These are phyloP conservation scores for Alnus glutinosa DNA, from an alignment of 306 rosid species.

Conservation along the genomic window DNA sequence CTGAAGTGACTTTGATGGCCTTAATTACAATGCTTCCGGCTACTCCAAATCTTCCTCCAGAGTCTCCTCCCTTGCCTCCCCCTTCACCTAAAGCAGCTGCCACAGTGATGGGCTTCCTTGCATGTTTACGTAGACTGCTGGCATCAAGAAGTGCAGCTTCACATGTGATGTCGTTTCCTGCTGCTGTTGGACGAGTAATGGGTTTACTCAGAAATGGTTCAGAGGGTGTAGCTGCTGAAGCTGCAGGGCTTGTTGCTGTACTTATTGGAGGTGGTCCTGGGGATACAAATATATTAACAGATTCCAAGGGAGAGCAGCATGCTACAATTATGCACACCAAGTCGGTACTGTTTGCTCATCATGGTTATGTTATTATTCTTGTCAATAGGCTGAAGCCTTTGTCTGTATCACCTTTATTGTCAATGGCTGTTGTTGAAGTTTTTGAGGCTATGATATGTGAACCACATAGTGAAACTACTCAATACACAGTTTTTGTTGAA, in stretches of 20 bases:
- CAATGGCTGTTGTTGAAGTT: conserved; percentile 98
- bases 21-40: conserved; percentile 98
- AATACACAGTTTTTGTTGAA: conserved; percentile 90
- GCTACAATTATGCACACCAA: conserved; percentile 96
- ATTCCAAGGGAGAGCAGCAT: conserved; percentile 96
- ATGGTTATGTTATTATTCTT: conserved; percentile 70
- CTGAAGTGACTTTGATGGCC: conserved; percentile 98
- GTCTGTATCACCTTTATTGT: conserved; percentile 88
- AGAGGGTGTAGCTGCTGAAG: conserved; percentile 97
- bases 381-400: conserved; percentile 90
- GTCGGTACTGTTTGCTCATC: conserved; percentile 91
- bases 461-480: conserved; percentile 97
- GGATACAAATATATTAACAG: conserved; percentile 59
- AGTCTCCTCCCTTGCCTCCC: conserved; percentile 95
- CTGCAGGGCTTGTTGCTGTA: conserved; percentile 88
- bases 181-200: conserved; percentile 99
- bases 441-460: conserved; percentile 99
- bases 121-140: conserved; percentile 88
- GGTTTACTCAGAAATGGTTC: conserved; percentile 98
- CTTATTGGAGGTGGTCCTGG: conserved; percentile 99
- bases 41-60: conserved; percentile 98
- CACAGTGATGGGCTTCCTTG: conserved; percentile 92
- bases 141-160: conserved; percentile 93
- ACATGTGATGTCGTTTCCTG: conserved; percentile 97
- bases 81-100: conserved; percentile 99